Evolutionary conservation across 2,329 filamentous ascomycete species (phyloP).

Genomic region (Paraphaeosphaeria sporulosa): DNA sequence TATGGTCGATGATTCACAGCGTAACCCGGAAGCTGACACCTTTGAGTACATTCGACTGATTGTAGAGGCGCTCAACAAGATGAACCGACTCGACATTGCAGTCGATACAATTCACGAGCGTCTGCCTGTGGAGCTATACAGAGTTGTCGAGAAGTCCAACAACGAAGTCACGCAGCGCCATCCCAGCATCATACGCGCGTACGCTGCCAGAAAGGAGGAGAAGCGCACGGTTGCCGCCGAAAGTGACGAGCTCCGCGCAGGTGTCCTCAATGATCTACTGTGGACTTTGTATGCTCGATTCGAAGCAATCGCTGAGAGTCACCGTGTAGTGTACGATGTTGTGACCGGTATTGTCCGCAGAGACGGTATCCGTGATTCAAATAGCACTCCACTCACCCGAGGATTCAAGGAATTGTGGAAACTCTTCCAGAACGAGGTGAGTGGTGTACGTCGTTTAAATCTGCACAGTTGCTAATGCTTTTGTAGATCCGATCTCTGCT

Average conservation of each 20-base stretch:
- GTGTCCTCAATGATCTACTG: slow-evolving; percentile 88
- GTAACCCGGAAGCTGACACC: slow-evolving; percentile 93
- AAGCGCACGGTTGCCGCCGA: slow-evolving; percentile 68
- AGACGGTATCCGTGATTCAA: slow-evolving; percentile 69
- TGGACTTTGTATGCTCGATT: slow-evolving; percentile 96
- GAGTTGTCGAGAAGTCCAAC: slow-evolving; percentile 93
- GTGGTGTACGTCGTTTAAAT: neutral
- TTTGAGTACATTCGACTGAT: slow-evolving; percentile 91
- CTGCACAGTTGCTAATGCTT: slow-evolving; percentile 10
- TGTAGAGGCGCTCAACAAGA: slow-evolving; percentile 87
- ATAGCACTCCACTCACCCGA: slow-evolving; percentile 72
- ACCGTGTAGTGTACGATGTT: slow-evolving; percentile 91
- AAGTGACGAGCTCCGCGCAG: slow-evolving; percentile 74
- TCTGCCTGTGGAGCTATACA: slow-evolving; percentile 90
- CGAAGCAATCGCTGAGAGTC: slow-evolving; percentile 94
- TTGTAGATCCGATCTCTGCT: slow-evolving; percentile 80
- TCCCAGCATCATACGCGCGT: slow-evolving; percentile 73
- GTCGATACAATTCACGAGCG: slow-evolving; percentile 92
- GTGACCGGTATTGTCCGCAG: slow-evolving; percentile 85
- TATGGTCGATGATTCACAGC: slow-evolving; percentile 85
- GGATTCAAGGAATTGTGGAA: slow-evolving; percentile 99
- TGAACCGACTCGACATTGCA: slow-evolving; percentile 83
- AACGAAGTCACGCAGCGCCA: slow-evolving; percentile 92
- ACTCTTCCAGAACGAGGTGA: slow-evolving; percentile 86
- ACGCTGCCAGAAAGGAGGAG: slow-evolving; percentile 63